Percentiles rank a stretch among this genome's conserved stretches.
phyloP scores from a whole-genome alignment of 129 eudicot genomes.

The Heracleum sosnowskyi region DNA sequence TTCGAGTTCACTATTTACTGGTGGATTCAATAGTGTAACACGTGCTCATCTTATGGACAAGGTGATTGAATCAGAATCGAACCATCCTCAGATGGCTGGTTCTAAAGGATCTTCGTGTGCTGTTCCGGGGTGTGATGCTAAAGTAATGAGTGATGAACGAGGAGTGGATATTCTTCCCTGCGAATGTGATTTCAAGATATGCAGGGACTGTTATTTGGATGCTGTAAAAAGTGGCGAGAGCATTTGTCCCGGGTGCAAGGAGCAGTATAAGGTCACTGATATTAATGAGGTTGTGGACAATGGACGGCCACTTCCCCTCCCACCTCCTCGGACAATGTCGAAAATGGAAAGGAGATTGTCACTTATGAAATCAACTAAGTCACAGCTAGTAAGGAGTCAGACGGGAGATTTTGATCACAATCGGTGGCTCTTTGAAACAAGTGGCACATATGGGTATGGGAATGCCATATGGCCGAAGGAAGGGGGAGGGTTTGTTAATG shows the following conservation, averaged over 20 bases:
- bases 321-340: conserved; percentile 57
- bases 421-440: conserved; percentile 77
- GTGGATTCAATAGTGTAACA: conserved; percentile 77
- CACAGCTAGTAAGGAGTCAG: conserved; percentile 77
- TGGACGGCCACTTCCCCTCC: conserved; percentile 49
- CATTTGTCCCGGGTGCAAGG: conserved; percentile 88
- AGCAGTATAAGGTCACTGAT: conserved; percentile 61
- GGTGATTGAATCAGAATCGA: conserved; percentile 72
- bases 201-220: conserved; percentile 84
- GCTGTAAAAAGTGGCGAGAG: conserved; percentile 79
- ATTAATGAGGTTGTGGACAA: conserved; percentile 40
- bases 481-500: conserved; percentile 47
- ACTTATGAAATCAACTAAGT: conserved; percentile 77
- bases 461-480: conserved; percentile 94
- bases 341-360: conserved; percentile 77
- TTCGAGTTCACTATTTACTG: conserved; percentile 76
- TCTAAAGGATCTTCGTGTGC: conserved; percentile 82
- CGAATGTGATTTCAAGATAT: conserved; percentile 89
- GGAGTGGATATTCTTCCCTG: conserved; percentile 89
- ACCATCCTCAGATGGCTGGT: conserved; percentile 84
- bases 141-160: conserved; percentile 79
- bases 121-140: conserved; percentile 82
- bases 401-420: conserved; percentile 81
- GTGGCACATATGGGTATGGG: conserved; percentile 84
- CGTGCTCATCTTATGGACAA: conserved; percentile 91